phyloP scores from a whole-genome alignment of 2,329 filamentous ascomycete genomes.

The Diaporthe amygdali region DNA sequence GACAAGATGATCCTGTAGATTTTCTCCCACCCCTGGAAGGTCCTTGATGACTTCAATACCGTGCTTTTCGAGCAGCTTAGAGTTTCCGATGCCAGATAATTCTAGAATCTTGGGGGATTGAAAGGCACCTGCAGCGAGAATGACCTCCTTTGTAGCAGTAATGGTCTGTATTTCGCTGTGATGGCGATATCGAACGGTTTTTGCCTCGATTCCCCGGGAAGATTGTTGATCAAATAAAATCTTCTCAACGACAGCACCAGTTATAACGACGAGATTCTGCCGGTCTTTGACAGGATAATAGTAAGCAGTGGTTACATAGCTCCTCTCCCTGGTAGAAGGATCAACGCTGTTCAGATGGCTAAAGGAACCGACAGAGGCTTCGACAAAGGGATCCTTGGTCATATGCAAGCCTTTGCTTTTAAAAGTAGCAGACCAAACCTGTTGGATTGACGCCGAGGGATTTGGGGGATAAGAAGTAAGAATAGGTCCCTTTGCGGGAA shows the following conservation, averaged over 20 bases:
- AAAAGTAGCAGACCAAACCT: conserved; percentile 42
- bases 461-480: conserved; percentile 43
- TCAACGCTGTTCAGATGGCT: conserved; percentile 40
- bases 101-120: conserved; percentile 18
- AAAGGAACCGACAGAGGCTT: conserved; percentile 26
- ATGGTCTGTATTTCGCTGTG: not conserved
- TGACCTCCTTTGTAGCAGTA: conserved; percentile 41
- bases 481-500: conserved; percentile 38
- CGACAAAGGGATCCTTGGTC: conserved; percentile 38
- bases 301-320: conserved; percentile 45
- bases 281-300: conserved; percentile 44
- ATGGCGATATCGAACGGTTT: not conserved
- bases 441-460: not conserved
- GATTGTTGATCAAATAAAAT: conserved; percentile 37
- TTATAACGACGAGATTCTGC: not conserved
- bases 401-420: not conserved
- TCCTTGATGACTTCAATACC: not conserved
- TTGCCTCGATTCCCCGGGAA: not conserved
- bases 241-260: not conserved
- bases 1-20: conserved; percentile 7
- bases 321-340: conserved; percentile 46
- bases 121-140: conserved; percentile 11
- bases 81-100: not conserved
- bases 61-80: not conserved
- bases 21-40: conserved; percentile 7